These are phyloP conservation scores for Nelumbo lutea DNA, from an alignment of 164 flowering plant genomes.

Conservation along the genomic window DNA sequence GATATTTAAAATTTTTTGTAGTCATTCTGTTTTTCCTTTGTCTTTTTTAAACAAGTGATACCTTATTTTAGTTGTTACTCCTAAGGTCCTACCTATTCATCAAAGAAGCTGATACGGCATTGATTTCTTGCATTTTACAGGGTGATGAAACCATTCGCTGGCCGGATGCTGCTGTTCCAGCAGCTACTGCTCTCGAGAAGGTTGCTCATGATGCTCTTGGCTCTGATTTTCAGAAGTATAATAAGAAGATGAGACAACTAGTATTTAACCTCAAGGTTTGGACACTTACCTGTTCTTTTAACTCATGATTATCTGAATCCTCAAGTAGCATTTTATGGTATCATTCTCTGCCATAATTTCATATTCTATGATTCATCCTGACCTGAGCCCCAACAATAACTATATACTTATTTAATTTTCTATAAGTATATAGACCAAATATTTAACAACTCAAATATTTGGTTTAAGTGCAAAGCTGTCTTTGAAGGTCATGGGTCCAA, in stretches of 20 bases:
- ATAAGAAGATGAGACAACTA: constrained; percentile 79
- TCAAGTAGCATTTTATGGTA: not conserved
- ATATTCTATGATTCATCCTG: too few relatives aligned
- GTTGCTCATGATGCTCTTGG: constrained; percentile 65
- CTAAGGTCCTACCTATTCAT: not conserved
- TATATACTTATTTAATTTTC: too few relatives aligned
- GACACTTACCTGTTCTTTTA: not conserved
- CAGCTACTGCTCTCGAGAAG: constrained; percentile 74
- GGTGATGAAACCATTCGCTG: constrained; percentile 37
- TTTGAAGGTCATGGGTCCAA: too few relatives aligned
- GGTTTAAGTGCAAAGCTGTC: too few relatives aligned
- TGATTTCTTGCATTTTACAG: constrained; percentile 23
- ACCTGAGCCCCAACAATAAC: too few relatives aligned
- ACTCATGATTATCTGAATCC: not conserved
- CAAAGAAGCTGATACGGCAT: too few relatives aligned
- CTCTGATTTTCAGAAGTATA: constrained; percentile 70
- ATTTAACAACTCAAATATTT: too few relatives aligned
- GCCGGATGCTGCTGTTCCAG: constrained; percentile 81
- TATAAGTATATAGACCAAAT: too few relatives aligned
- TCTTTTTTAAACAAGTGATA: not conserved
- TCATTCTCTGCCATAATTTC: too few relatives aligned
- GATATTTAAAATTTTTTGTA: not conserved
- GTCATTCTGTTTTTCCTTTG: not conserved
- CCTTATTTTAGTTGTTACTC: not conserved
- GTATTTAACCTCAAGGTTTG: constrained; percentile 78